These are phyloP conservation scores for Clavispora carvajalis DNA, from an alignment of 805 yeast genomes.

Conservation along the genomic window DNA sequence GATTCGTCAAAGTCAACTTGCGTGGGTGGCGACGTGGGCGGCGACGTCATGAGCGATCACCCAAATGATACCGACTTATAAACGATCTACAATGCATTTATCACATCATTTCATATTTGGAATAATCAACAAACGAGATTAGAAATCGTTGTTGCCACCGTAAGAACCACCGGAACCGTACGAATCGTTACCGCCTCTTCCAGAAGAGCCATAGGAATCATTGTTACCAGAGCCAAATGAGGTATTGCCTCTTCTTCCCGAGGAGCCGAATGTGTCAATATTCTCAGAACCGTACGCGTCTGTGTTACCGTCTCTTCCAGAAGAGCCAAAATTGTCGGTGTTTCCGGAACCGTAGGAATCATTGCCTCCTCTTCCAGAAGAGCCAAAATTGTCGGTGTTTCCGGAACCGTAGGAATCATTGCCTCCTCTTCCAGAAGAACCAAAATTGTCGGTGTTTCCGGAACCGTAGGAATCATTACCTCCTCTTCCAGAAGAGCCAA, in stretches of 20 bases:
- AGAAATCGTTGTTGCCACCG: slow-evolving; percentile 11
- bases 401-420: slow-evolving; percentile 13
- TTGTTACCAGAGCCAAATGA: neutral
- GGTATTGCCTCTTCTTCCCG: slow-evolving; percentile 10
- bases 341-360: neutral
- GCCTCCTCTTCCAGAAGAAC: slow-evolving; percentile 13
- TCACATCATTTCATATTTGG: neutral
- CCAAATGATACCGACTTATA: neutral
- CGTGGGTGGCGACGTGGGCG: too few species aligned
- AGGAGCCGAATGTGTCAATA: slow-evolving; percentile 11
- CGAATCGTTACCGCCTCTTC: slow-evolving; percentile 13
- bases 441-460: slow-evolving; percentile 18
- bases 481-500: slow-evolving; percentile 12
- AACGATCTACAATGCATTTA: neutral
- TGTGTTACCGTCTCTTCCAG: slow-evolving; percentile 8
- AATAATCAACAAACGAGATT: neutral
- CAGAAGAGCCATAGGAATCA: slow-evolving; percentile 13
- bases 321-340: slow-evolving; percentile 12
- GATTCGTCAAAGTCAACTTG: neutral
- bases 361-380: slow-evolving; percentile 8
- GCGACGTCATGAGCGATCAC: neutral
- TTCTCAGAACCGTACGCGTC: neutral
- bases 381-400: slow-evolving; percentile 5
- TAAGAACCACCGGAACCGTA: slow-evolving; percentile 14
- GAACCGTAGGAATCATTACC: slow-evolving; percentile 3